Evolutionary conservation across 1,284 basidiomycete genomes (phyloP).

Genomic region (Melanopsichium pennsylvanicum): DNA sequence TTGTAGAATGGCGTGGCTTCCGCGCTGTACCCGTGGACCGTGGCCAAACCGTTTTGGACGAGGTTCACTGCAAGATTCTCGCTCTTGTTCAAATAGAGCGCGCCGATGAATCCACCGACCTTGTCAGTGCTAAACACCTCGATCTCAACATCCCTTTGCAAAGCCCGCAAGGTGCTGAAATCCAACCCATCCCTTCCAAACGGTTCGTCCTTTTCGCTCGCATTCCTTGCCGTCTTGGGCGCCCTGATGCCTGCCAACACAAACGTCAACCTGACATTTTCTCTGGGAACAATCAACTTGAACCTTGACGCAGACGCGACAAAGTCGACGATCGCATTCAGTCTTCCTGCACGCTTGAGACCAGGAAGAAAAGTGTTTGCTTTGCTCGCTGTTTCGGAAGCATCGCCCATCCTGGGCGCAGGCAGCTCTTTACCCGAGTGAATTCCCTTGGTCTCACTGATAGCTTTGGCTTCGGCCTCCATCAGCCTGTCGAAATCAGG

Average conservation of each 20-base stretch:
- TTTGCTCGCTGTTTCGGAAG: conserved; percentile 70
- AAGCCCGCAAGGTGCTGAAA: conserved; percentile 79
- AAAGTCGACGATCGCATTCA: conserved; percentile 88
- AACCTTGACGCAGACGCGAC: conserved; percentile 71
- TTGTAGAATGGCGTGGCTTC: conserved; percentile 79
- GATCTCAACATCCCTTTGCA: conserved; percentile 95
- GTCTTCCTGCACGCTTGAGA: conserved; percentile 86
- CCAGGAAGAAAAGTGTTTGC: conserved; percentile 76
- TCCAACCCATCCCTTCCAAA: conserved; percentile 84
- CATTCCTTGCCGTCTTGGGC: conserved; percentile 69
- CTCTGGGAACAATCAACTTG: conserved; percentile 57
- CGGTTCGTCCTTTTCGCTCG: conserved; percentile 87
- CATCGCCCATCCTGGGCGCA: conserved; percentile 78
- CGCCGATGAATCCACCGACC: conserved; percentile 92
- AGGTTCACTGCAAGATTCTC: conserved; percentile 86
- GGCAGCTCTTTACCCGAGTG: conserved; percentile 89
- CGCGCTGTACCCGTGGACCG: conserved; percentile 86
- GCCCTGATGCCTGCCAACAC: conserved; percentile 66
- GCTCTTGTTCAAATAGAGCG: conserved; percentile 75
- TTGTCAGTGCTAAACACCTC: conserved; percentile 90
- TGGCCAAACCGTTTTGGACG: conserved; percentile 81
- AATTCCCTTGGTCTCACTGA: conserved; percentile 80
- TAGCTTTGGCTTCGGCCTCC: conserved; percentile 84
- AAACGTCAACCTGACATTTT: conserved; percentile 56
- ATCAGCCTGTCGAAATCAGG: conserved; percentile 93